Percentiles rank a stretch among this genome's conserved stretches.
These are phyloP conservation scores for Fusarium udum DNA, from an alignment of 2,329 filamentous ascomycete species.

Conservation along the genomic window DNA sequence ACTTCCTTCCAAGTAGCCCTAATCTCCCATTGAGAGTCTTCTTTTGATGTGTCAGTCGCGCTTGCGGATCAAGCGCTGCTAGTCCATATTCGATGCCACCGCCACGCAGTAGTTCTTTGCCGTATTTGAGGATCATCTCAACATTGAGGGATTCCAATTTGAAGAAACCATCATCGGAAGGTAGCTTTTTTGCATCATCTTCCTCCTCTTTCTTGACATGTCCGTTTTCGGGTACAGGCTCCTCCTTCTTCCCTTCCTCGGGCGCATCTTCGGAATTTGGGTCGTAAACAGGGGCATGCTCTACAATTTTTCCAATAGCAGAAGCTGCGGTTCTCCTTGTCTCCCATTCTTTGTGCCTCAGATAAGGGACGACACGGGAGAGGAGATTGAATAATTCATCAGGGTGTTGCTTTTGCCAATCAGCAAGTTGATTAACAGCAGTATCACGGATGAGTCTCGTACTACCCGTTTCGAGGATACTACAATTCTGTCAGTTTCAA, in stretches of 20 bases:
- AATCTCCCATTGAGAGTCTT: conserved; percentile 85
- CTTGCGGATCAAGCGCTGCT: conserved; percentile 81
- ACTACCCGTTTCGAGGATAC: conserved; percentile 95
- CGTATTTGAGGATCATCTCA: conserved; percentile 80
- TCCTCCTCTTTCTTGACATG: conserved; percentile 72
- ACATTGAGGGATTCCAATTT: conserved; percentile 81
- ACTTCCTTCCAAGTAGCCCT: conserved; percentile 83
- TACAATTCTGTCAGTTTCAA: conserved; percentile 50
- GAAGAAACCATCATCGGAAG: conserved; percentile 70
- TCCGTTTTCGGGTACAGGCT: conserved; percentile 48
- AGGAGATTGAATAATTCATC: conserved; percentile 97
- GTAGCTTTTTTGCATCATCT: conserved; percentile 55
- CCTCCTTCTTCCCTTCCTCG: conserved; percentile 53
- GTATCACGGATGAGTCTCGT: conserved; percentile 96
- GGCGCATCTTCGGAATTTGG: conserved; percentile 79
- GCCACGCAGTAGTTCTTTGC: conserved; percentile 84
- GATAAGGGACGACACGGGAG: conserved; percentile 92
- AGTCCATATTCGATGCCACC: conserved; percentile 87
- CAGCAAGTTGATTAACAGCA: conserved; percentile 93
- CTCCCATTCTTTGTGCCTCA: conserved; percentile 96
- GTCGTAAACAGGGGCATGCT: conserved; percentile 87
- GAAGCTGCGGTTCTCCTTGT: conserved; percentile 93
- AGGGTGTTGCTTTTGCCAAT: conserved; percentile 97
- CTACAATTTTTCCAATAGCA: conserved; percentile 92
- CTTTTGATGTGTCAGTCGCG: conserved; percentile 86